Percentiles rank a stretch among this genome's conserved stretches.
These are phyloP conservation scores for Pythium scleroteichum DNA, from an alignment of 352 stramenopile genomes.

Conservation along the genomic window DNA sequence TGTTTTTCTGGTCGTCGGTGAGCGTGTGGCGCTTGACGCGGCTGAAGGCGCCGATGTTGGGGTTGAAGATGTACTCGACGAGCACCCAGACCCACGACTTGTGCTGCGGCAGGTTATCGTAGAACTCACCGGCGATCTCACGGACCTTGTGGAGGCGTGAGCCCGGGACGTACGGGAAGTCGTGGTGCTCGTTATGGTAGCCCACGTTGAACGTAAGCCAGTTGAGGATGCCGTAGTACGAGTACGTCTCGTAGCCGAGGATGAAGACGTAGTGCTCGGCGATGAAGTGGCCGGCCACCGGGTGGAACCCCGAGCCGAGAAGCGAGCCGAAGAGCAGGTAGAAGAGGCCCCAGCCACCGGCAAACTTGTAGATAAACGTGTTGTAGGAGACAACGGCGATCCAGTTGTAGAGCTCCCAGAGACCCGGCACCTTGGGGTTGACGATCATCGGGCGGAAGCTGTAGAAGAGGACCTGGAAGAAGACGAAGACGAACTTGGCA, in stretches of 20 bases:
- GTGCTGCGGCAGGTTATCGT: slow-evolving; percentile 94
- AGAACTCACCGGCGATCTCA: slow-evolving; percentile 93
- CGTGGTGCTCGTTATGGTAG: slow-evolving; percentile 99
- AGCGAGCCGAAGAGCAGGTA: slow-evolving; percentile 94
- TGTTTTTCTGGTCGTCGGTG: slow-evolving; percentile 51
- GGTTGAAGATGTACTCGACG: slow-evolving; percentile 93
- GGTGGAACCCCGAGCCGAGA: slow-evolving; percentile 93
- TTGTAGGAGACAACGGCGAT: slow-evolving; percentile 85
- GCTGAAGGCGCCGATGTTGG: slow-evolving; percentile 91
- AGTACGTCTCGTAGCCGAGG: slow-evolving; percentile 96
- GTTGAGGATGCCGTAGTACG: slow-evolving; percentile 98
- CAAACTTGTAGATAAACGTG: slow-evolving; percentile 72
- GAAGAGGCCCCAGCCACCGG: slow-evolving; percentile 77
- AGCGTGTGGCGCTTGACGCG: slow-evolving; percentile 88
- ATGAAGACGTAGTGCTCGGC: slow-evolving; percentile 97
- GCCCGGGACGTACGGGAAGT: slow-evolving; percentile 94
- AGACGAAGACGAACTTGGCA: slow-evolving; percentile 92
- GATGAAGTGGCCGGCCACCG: slow-evolving; percentile 97
- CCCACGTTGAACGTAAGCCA: slow-evolving; percentile 97
- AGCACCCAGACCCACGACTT: slow-evolving; percentile 93
- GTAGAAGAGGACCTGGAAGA: slow-evolving; percentile 95
- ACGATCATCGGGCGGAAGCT: slow-evolving; percentile 91
- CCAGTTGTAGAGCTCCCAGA: slow-evolving; percentile 91
- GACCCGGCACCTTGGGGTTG: slow-evolving; percentile 85
- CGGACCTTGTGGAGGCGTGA: slow-evolving; percentile 90